Evolutionary conservation across 1,284 basidiomycete species (phyloP).

Genomic region (Leucoagaricus sp.): DNA sequence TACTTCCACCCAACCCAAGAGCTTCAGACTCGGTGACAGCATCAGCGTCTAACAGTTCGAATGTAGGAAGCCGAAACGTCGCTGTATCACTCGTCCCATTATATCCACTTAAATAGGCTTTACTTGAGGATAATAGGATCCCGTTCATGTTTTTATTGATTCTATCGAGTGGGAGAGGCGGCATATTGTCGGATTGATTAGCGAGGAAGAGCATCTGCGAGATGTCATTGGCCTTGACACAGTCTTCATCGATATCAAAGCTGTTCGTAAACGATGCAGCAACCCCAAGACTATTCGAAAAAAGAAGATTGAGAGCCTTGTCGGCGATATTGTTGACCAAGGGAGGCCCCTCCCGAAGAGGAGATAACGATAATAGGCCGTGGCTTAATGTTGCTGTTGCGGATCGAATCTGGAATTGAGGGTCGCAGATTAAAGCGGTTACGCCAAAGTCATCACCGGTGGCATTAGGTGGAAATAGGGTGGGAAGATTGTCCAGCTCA

Average conservation of each 20-base stretch:
- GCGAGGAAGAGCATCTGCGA: neutral
- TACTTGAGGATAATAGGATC: neutral
- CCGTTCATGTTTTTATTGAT: slow-evolving; percentile 4
- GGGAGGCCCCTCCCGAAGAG: neutral
- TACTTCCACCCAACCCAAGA: neutral
- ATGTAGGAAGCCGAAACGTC: neutral
- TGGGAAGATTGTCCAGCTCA: slow-evolving; percentile 1
- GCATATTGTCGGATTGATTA: neutral
- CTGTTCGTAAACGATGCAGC: neutral
- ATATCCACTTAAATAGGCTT: slow-evolving; percentile 8
- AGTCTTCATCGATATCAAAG: neutral
- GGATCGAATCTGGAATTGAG: neutral
- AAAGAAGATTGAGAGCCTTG: neutral
- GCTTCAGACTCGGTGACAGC: neutral
- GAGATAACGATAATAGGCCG: neutral
- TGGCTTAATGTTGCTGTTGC: neutral
- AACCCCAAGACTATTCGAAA: slow-evolving; percentile 1
- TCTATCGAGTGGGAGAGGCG: neutral
- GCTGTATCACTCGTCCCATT: neutral
- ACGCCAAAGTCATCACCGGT: neutral
- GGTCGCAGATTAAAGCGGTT: neutral
- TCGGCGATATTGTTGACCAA: neutral
- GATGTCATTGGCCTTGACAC: neutral
- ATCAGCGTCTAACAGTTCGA: neutral
- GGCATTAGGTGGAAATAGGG: neutral